Percentiles rank a stretch among this genome's conserved stretches.
Evolutionary conservation across 306 rosid species (phyloP).

Genomic region (Cercis canadensis): DNA sequence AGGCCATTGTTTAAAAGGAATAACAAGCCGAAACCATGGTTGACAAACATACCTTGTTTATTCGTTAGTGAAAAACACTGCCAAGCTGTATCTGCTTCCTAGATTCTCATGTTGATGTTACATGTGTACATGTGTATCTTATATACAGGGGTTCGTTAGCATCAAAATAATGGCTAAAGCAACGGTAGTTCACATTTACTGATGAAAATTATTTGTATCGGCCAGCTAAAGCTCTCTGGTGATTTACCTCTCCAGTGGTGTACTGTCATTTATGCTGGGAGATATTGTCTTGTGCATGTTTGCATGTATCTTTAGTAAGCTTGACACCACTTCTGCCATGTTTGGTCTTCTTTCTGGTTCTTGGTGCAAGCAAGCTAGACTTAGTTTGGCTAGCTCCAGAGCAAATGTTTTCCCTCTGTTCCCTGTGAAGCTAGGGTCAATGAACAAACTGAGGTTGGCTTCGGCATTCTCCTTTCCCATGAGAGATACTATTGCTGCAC

Average conservation of each 20-base stretch:
- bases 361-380: conserved; percentile 60
- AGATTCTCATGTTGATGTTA: no score
- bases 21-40: no score
- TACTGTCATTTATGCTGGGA: conserved; percentile 5
- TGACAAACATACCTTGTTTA: no score
- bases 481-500: conserved; percentile 39
- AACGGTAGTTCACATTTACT: no score
- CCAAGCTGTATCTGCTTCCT: no score
- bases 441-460: conserved; percentile 41
- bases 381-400: conserved; percentile 45
- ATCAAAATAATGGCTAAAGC: no score
- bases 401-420: conserved; percentile 36
- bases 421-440: conserved; percentile 54
- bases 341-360: conserved; percentile 47
- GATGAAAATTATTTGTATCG: no score
- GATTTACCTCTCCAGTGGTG: conserved; percentile 36
- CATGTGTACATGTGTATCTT: no score
- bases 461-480: conserved; percentile 51
- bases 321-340: conserved; percentile 47
- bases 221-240: background rate
- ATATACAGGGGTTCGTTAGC: no score
- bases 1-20: no score
- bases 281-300: conserved; percentile 12
- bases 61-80: no score
- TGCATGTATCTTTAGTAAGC: conserved; percentile 42